Conservation (phyloP, 2,329 filamentous ascomycete genomes). For the Tolypocladium pustulatum region DNA sequence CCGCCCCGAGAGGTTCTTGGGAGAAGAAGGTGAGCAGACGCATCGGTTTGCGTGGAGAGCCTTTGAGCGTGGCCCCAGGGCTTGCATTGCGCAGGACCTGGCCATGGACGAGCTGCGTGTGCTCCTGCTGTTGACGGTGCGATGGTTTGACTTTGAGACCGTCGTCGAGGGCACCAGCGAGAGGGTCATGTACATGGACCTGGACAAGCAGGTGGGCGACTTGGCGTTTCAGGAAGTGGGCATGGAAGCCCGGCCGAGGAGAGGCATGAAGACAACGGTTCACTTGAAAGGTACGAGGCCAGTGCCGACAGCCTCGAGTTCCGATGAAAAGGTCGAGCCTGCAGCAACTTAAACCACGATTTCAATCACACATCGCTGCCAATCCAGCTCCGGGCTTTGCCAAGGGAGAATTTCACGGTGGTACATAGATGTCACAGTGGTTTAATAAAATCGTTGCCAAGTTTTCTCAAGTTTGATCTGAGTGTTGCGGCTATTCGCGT, state of each 20-base stretch:
- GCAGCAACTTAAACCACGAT: neutral
- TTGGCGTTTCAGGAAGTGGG: slow-evolving; percentile 7
- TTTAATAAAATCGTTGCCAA: neutral
- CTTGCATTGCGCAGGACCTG: slow-evolving; percentile 24
- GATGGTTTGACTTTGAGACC: slow-evolving; percentile 9
- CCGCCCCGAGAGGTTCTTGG: slow-evolving; percentile 29
- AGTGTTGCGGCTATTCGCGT: neutral
- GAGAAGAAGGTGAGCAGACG: neutral
- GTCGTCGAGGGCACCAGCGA: slow-evolving; percentile 4
- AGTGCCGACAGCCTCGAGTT: neutral
- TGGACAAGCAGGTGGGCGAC: slow-evolving; percentile 6
- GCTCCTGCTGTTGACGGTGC: slow-evolving; percentile 7
- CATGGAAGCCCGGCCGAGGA: slow-evolving; percentile 7
- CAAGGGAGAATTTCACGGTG: neutral
- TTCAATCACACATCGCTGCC: neutral
- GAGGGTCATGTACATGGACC: slow-evolving; percentile 7
- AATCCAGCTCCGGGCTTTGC: neutral
- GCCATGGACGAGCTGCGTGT: slow-evolving; percentile 20
- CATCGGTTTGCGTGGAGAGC: slow-evolving; percentile 11
- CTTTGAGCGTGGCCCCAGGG: slow-evolving; percentile 24
- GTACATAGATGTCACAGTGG: neutral
- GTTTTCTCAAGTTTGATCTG: neutral
- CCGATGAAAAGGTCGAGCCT: neutral
- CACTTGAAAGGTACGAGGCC: neutral
- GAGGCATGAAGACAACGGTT: neutral